Conservation (phyloP, 2,329 filamentous ascomycete genomes). For the Scytalidium sp. region DNA sequence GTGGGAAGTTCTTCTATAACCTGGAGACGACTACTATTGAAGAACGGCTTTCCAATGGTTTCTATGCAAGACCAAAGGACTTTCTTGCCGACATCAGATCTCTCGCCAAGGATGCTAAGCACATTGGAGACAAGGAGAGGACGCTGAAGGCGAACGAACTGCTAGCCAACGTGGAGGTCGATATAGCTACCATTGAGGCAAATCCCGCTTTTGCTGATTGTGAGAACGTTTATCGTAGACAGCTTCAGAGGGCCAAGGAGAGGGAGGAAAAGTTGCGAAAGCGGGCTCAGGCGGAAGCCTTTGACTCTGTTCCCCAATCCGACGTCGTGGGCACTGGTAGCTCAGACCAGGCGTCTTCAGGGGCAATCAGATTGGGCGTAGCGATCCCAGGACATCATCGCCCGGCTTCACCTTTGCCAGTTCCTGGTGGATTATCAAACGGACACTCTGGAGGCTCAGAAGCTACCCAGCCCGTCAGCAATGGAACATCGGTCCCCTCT, state of each 20-base stretch:
- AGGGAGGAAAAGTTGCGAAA: constrained; percentile 61
- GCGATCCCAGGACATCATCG: constrained; percentile 51
- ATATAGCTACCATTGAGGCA: constrained; percentile 73
- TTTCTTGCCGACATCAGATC: constrained; percentile 86
- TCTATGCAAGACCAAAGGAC: constrained; percentile 86
- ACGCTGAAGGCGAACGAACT: constrained; percentile 89
- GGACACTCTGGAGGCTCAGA: constrained; percentile 45
- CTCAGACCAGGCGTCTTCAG: constrained; percentile 47
- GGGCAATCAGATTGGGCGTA: constrained; percentile 61
- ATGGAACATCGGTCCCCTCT: constrained; percentile 52
- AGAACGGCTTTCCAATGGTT: constrained; percentile 94
- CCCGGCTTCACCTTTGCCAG: constrained; percentile 20
- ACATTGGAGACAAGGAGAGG: constrained; percentile 77
- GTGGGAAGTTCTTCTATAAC: constrained; percentile 90
- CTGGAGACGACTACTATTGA: constrained; percentile 91
- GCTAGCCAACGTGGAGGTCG: constrained; percentile 88
- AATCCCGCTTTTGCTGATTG: constrained; percentile 70
- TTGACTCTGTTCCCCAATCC: constrained; percentile 38
- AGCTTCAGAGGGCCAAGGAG: constrained; percentile 61
- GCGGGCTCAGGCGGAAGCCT: constrained; percentile 16
- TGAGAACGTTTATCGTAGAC: constrained; percentile 75
- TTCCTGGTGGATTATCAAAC: constrained; percentile 56
- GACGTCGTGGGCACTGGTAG: constrained; percentile 38
- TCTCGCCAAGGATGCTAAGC: constrained; percentile 80
- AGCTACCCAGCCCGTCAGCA: constrained; percentile 43